Base-by-base conservation (phyloP, 202 grass and related monocot genomes). In the Zoysia matrella region DNA sequence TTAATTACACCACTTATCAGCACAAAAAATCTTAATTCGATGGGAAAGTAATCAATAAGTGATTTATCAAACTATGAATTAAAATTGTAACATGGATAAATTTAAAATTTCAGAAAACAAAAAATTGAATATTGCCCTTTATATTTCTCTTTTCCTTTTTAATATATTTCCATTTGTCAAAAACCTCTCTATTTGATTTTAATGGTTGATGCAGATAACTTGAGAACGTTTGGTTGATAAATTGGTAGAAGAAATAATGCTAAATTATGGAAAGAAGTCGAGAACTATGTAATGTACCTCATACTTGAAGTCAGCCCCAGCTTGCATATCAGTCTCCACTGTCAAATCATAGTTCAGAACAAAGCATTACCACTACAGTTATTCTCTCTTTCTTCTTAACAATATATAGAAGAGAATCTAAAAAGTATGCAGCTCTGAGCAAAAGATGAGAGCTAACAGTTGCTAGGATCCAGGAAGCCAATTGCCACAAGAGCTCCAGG, bases 321-420 rank as follows among this genome's bases (percentile, higher is more conserved):
- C 83, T 86, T 90, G 83, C 79, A 90, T 57, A 55, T 90, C 84
- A 45, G 88, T 90, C 83, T 90, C 88, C 84, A 90, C 88, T 90
- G 88, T 52, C 12, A 82, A 67, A 74, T 4, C 51, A 75, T 52
- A 22, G 48, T 82, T 63, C 22, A 47, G 18, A 74, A 72, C 36
- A 49, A 69, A 76, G 8, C 43, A 56, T 65, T 64, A 65, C 6
- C 40, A 55, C 65, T 7, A 44, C 8, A 71, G 64, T 47, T 22
- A 22, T 22, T 22, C 22, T 22, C 22, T 22, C 22, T 22, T 69
- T 42, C 11, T 52, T 52, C 73, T 30, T 15, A 63, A 69, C 10
- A 61, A 63, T 18, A 63, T 11, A 40, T 22, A 22, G 8, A 10
- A 44, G 2, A 43, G 15, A 15, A 43, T 58, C n/a, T 7, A 16